Conservation (phyloP, 352 stramenopile genomes). For the Globisporangium ultimum region DNA sequence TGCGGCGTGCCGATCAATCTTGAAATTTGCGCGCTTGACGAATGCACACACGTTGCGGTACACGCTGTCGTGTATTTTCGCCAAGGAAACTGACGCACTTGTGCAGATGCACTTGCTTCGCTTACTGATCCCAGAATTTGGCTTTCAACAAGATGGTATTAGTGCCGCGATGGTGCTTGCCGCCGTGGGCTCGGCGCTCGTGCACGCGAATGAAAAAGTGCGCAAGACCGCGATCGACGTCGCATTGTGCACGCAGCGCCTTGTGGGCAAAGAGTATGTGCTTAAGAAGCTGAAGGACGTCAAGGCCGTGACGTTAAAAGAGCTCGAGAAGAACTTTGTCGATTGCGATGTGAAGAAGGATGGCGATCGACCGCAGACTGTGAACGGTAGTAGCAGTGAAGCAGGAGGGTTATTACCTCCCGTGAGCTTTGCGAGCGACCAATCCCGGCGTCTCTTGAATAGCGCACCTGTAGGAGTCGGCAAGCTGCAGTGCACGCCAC, state of each 20-base stretch:
- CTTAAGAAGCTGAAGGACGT: slow-evolving; percentile 67
- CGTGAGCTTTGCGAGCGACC: slow-evolving; percentile 40
- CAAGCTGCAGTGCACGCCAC: slow-evolving; percentile 58
- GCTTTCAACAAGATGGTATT: slow-evolving; percentile 65
- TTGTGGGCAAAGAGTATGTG: slow-evolving; percentile 71
- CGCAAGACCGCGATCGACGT: slow-evolving; percentile 74
- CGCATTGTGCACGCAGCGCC: slow-evolving; percentile 67
- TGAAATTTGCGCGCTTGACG: slow-evolving; percentile 67
- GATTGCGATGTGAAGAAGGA: slow-evolving; percentile 39
- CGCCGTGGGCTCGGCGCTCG: slow-evolving; percentile 40
- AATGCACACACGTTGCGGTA: slow-evolving; percentile 70
- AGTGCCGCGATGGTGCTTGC: slow-evolving; percentile 53
- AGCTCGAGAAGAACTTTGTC: slow-evolving; percentile 84
- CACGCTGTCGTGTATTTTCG: slow-evolving; percentile 70
- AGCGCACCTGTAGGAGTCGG: slow-evolving; percentile 69
- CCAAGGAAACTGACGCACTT: slow-evolving; percentile 58
- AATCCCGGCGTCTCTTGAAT: slow-evolving; percentile 53
- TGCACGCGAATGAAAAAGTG: slow-evolving; percentile 66
- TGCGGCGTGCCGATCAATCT: slow-evolving; percentile 64
- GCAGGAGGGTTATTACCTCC: slow-evolving; percentile 31
- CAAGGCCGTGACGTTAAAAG: slow-evolving; percentile 73
- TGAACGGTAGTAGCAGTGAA: slow-evolving; percentile 26
- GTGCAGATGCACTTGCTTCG: slow-evolving; percentile 84
- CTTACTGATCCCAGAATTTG: slow-evolving; percentile 73
- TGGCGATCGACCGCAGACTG: slow-evolving; percentile 49